Conservation (phyloP, 2,329 filamentous ascomycete species). For the Aspergillus fumigatus region DNA sequence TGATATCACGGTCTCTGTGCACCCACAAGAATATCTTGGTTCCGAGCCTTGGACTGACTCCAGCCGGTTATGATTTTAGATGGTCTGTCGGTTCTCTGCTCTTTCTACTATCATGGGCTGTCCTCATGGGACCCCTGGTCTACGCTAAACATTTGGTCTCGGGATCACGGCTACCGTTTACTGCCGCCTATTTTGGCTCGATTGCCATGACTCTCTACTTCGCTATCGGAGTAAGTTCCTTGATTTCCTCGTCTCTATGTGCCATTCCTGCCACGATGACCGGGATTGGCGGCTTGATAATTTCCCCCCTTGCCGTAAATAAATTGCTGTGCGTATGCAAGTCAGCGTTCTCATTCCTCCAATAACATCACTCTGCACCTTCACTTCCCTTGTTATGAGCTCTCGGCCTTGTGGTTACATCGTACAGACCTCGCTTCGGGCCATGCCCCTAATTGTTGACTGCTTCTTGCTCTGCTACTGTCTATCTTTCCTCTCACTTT, state of each 20-base stretch:
- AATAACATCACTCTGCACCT: conserved; percentile 5
- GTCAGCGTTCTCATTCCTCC: conserved; percentile 1
- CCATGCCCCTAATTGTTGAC: neutral
- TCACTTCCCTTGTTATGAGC: conserved; percentile 1
- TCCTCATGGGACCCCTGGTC: conserved; percentile 83
- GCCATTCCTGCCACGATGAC: conserved; percentile 1
- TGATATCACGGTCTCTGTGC: conserved; percentile 8
- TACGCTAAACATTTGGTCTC: conserved; percentile 84
- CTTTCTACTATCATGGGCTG: conserved; percentile 88
- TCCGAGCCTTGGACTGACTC: conserved; percentile 10
- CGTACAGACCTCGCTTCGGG: neutral
- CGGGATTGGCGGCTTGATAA: neutral
- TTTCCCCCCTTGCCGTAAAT: neutral
- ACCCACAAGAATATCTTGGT: conserved; percentile 13
- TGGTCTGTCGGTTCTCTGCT: conserved; percentile 91
- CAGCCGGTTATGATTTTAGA: conserved; percentile 48
- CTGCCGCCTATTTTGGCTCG: conserved; percentile 89
- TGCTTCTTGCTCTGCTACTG: neutral
- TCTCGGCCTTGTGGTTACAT: neutral
- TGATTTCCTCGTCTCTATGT: conserved; percentile 10
- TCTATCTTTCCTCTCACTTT: neutral
- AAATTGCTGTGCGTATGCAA: neutral
- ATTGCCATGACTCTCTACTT: conserved; percentile 89
- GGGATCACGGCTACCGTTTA: conserved; percentile 81
- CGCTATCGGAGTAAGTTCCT: conserved; percentile 74